Evolutionary conservation across 768 basidiomycete species (phyloP).

Genomic region (Macrolepiota fuliginosa): DNA sequence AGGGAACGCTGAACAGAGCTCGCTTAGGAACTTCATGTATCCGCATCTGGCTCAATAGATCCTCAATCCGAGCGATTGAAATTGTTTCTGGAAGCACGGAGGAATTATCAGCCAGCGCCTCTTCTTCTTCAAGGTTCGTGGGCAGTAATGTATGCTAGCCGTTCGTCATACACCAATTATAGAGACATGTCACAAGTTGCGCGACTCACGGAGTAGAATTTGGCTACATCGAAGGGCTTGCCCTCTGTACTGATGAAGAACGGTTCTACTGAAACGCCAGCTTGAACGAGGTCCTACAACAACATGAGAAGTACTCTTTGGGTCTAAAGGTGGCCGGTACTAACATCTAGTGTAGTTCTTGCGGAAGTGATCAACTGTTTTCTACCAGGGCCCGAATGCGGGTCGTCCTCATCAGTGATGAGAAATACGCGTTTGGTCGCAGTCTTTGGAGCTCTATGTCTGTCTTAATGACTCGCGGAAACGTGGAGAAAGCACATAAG

Average conservation of each 20-base stretch:
- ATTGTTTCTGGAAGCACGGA: slow-evolving; percentile 63
- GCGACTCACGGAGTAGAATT: slow-evolving; percentile 72
- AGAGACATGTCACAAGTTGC: background rate
- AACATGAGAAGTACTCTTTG: background rate
- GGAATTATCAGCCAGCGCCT: slow-evolving; percentile 40
- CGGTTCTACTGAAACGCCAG: slow-evolving; percentile 77
- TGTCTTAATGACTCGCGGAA: background rate
- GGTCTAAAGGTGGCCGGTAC: slow-evolving; percentile 18
- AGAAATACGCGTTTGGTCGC: slow-evolving; percentile 92
- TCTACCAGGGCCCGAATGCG: slow-evolving; percentile 54
- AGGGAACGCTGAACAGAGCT: slow-evolving; percentile 76
- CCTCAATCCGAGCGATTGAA: slow-evolving; percentile 75
- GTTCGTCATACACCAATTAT: background rate
- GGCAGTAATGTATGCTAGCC: slow-evolving; percentile 61
- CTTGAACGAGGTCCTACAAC: slow-evolving; percentile 73
- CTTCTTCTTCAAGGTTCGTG: slow-evolving; percentile 50
- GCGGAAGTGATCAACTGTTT: slow-evolving; percentile 67
- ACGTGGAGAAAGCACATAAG: background rate
- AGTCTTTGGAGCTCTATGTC: slow-evolving; percentile 72
- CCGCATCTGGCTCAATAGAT: slow-evolving; percentile 76
- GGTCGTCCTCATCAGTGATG: slow-evolving; percentile 88
- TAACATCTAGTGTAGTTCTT: slow-evolving; percentile 65
- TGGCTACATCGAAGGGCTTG: slow-evolving; percentile 66
- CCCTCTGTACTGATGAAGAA: slow-evolving; percentile 81
- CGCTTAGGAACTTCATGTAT: slow-evolving; percentile 84